Evolutionary conservation across 2,329 filamentous ascomycete genomes (phyloP), one percentile per base, ranked within the genome.

Genomic region (Aureobasidium sp.): DNA sequence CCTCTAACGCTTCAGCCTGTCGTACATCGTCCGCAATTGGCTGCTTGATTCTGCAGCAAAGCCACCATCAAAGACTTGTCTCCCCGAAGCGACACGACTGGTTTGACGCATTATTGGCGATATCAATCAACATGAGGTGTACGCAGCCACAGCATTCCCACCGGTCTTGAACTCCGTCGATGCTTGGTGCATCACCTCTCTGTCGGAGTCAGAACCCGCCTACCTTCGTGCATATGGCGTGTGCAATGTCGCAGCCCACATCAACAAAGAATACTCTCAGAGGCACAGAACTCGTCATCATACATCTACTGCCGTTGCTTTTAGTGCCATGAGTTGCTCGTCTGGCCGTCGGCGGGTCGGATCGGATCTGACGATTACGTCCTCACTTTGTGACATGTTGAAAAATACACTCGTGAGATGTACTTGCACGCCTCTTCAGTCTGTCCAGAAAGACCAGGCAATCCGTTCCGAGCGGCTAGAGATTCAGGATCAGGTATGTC

Each of bases 321-420:
- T 17, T 22, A 6, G 29, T 27, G 36, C 11, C 52, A 22, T 44
- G 39, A 25, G n/a, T 36, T 45, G 53, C 39, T 36, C 31, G 53
- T 36, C 27, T 57, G 29, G 29, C 12, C n/a, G n/a, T 27, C 39
- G 22, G 39, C 7, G 22, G 8, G 12, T 22, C 51, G 11, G 20
- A 7, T 29, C 53, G 20, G 45, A 3, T 57, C 39, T 45, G 39
- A 41, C 36, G 53, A 25, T 57, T 20, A 27, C 39, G 53, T 41
- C 22, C n/a, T 12, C 29, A 31, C 5, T 45, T 57, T 57, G 34
- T 45, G 53, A 57, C 53, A 57, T 44, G 53, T 57, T 41, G 37
- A 29, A 57, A 57, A 20, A 45, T 57, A 57, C 52, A 56, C 27
- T 22, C 12, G 29, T 11, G 9, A 42, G 25, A 52, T 20, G 49